Percentiles rank a stretch among this genome's conserved stretches.
Evolutionary conservation across 148 eudicot genomes (phyloP).

Genomic region (Fagopyrum esculentum): DNA sequence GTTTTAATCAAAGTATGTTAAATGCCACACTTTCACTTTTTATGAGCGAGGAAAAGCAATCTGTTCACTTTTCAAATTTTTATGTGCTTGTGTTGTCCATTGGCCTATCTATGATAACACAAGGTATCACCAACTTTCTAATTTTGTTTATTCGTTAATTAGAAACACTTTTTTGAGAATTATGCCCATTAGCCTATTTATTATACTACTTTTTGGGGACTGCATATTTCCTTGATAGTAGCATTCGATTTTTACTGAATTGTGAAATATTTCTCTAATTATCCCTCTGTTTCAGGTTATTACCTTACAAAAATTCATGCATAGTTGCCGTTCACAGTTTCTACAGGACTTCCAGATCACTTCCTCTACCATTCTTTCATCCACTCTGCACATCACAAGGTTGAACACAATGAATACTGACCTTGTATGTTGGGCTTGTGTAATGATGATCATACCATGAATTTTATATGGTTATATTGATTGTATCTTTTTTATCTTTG

Average conservation of each 20-base stretch:
- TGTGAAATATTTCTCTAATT: not conserved
- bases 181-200: too few relatives aligned
- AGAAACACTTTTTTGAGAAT: too few relatives aligned
- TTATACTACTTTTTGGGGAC: not conserved
- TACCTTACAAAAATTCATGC: constrained; percentile 87
- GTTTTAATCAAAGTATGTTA: not conserved
- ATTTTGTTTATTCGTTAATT: not conserved
- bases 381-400: constrained; percentile 88
- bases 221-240: not conserved
- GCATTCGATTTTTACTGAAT: not conserved
- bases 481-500: too few relatives aligned
- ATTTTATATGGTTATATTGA: too few relatives aligned
- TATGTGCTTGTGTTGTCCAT: not conserved
- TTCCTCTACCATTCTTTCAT: constrained; percentile 84
- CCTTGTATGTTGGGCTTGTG: constrained; percentile 7
- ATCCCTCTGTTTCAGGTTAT: constrained; percentile 52
- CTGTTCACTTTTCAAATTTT: not conserved
- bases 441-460: too few relatives aligned
- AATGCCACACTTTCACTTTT: not conserved
- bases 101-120: not conserved
- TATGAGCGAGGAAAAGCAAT: not conserved
- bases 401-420: constrained; percentile 58
- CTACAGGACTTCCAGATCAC: constrained; percentile 95
- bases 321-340: constrained; percentile 67
- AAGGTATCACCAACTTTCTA: not conserved